phyloP scores from a whole-genome alignment of 805 yeast genomes.

The Komagataella ulmi region DNA sequence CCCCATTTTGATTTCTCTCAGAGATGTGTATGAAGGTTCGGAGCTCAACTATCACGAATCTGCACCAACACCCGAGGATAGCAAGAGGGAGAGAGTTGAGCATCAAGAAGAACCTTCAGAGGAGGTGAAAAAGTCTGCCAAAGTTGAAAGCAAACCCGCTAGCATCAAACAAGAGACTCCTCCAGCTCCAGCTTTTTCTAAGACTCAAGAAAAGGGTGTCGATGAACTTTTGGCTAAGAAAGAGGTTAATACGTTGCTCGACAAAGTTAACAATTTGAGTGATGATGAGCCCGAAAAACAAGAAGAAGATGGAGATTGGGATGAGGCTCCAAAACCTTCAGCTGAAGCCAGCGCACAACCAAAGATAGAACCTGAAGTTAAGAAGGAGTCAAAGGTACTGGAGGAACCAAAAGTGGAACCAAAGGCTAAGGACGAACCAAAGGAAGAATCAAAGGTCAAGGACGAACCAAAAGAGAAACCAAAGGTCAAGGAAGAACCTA shows the following conservation, averaged over 20 bases:
- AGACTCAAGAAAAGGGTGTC: constrained; percentile 22
- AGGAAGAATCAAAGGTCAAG: constrained; percentile 12
- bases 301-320: constrained; percentile 13
- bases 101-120: constrained; percentile 9
- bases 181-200: constrained; percentile 10
- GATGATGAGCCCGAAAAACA: constrained; percentile 19
- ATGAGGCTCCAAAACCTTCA: constrained; percentile 1
- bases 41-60: constrained; percentile 34
- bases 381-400: not conserved
- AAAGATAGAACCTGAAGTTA: not conserved
- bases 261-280: constrained; percentile 25
- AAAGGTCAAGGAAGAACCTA: not conserved
- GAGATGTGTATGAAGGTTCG: constrained; percentile 65
- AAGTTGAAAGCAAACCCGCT: constrained; percentile 1
- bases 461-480: constrained; percentile 6
- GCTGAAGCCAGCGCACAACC: constrained; percentile 10
- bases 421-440: not conserved
- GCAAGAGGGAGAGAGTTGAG: constrained; percentile 9
- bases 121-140: constrained; percentile 4
- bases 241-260: constrained; percentile 31
- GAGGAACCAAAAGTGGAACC: not conserved
- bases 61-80: constrained; percentile 13
- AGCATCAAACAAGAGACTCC: constrained; percentile 1
- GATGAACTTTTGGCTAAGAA: constrained; percentile 35
- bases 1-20: constrained; percentile 69